Evolutionary conservation across 352 stramenopile species (phyloP).

Genomic region (Phytophthora chlamydospora): DNA sequence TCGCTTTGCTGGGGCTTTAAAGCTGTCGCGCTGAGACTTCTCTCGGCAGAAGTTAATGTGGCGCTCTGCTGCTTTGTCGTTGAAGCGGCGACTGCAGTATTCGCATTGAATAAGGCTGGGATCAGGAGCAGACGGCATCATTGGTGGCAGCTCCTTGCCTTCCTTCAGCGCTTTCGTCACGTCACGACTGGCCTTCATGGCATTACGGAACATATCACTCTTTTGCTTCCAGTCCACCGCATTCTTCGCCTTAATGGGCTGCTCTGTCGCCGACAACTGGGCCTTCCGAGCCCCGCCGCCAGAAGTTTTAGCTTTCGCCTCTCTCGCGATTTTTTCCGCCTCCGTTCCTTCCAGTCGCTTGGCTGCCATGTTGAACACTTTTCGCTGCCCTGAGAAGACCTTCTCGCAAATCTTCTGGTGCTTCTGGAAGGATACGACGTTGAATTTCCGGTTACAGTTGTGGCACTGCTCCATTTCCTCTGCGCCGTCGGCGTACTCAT

Average conservation of each 20-base stretch:
- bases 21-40: constrained; percentile 67
- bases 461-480: constrained; percentile 76
- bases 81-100: constrained; percentile 92
- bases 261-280: constrained; percentile 38
- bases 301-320: constrained; percentile 37
- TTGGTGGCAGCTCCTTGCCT: constrained; percentile 61
- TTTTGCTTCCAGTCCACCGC: constrained; percentile 87
- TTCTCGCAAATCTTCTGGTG: constrained; percentile 89
- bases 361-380: constrained; percentile 87
- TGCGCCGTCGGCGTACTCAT: constrained; percentile 55
- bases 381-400: constrained; percentile 83
- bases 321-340: constrained; percentile 69
- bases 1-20: constrained; percentile 52
- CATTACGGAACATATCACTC: constrained; percentile 84
- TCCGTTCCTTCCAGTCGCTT: constrained; percentile 78
- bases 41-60: constrained; percentile 94
- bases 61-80: constrained; percentile 90
- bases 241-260: constrained; percentile 63
- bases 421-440: constrained; percentile 70
- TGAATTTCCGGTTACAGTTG: constrained; percentile 88
- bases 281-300: constrained; percentile 26
- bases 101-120: constrained; percentile 91
- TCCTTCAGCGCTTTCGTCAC: constrained; percentile 73
- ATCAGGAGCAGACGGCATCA: constrained; percentile 69
- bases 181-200: constrained; percentile 85